Conservation (phyloP, 2,329 filamentous ascomycete genomes). For the Sporothrix inflata region DNA sequence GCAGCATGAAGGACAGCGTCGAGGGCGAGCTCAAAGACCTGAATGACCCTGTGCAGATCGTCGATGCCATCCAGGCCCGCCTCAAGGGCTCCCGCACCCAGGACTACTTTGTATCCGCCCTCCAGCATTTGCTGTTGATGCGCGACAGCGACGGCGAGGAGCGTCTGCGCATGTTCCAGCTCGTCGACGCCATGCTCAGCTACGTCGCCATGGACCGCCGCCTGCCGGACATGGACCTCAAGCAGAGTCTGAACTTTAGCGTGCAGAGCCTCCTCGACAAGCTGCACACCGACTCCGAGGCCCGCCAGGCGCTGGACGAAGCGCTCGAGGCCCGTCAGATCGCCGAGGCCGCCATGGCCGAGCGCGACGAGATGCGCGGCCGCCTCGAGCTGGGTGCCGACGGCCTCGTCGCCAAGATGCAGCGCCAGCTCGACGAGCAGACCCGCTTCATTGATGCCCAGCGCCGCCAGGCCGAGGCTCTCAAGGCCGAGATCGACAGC, state of each 20-base stretch:
- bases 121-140: constrained; percentile 93
- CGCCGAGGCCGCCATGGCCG: constrained; percentile 92
- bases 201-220: constrained; percentile 98
- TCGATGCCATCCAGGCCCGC: constrained; percentile 86
- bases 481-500: constrained; percentile 88
- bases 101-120: constrained; percentile 92
- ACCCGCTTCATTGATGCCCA: constrained; percentile 88
- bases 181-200: constrained; percentile 98
- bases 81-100: constrained; percentile 82
- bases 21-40: constrained; percentile 89
- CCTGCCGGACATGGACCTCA: constrained; percentile 94
- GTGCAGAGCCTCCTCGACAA: constrained; percentile 95
- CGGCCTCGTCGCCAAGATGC: constrained; percentile 87
- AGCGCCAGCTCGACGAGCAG: constrained; percentile 94
- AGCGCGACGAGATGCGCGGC: constrained; percentile 91
- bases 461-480: constrained; percentile 77
- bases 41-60: constrained; percentile 89
- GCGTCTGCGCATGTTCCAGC: constrained; percentile 90
- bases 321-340: constrained; percentile 88
- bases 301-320: constrained; percentile 88
- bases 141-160: constrained; percentile 91
- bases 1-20: constrained; percentile 84
- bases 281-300: constrained; percentile 94
- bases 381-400: constrained; percentile 90
- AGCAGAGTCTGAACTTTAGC: constrained; percentile 96